Conservation (phyloP, 2,329 filamentous ascomycete species). For the Cladosporium sp. region DNA sequence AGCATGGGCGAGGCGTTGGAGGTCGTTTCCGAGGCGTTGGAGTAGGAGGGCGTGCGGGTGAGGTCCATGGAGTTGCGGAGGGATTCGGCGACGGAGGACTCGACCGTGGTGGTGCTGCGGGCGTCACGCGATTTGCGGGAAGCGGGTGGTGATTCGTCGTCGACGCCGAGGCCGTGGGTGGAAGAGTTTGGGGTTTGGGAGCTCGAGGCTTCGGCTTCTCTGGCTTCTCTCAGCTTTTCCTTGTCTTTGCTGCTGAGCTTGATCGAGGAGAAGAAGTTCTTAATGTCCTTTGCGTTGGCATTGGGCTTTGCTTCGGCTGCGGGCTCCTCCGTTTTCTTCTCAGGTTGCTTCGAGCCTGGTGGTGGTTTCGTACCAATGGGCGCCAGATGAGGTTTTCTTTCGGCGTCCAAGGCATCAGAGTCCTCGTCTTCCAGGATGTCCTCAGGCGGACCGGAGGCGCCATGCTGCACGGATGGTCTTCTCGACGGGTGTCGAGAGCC, state of each 20-base stretch:
- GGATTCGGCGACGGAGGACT: constrained; percentile 28
- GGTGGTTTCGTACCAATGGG: constrained; percentile 68
- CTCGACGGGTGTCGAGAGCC: constrained; percentile 71
- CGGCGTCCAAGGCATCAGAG: constrained; percentile 39
- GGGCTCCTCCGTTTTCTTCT: constrained; percentile 38
- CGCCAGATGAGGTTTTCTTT: constrained; percentile 52
- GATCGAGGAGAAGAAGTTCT: constrained; percentile 56
- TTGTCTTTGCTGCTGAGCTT: constrained; percentile 36
- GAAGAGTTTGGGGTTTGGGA: constrained; percentile 16
- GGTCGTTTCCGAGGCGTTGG: constrained; percentile 38
- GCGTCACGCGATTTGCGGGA: constrained; percentile 43
- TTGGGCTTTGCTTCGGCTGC: constrained; percentile 63
- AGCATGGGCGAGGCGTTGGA: constrained; percentile 29
- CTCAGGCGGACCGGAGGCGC: constrained; percentile 61
- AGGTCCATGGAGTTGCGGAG: constrained; percentile 26
- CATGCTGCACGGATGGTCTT: constrained; percentile 73
- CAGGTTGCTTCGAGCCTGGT: constrained; percentile 30
- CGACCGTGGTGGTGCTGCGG: constrained; percentile 34
- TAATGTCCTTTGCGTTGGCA: constrained; percentile 84
- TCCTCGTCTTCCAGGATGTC: constrained; percentile 50
- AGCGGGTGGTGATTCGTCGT: constrained; percentile 33
- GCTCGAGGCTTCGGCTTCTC: constrained; percentile 13
- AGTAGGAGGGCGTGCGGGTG: constrained; percentile 30
- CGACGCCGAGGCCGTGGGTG: constrained; percentile 11
- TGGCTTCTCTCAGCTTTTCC: constrained; percentile 27